Percentiles rank a stretch among this genome's conserved stretches.
phyloP scores from a whole-genome alignment of 257 asterid genomes.

The Solanum etuberosum region DNA sequence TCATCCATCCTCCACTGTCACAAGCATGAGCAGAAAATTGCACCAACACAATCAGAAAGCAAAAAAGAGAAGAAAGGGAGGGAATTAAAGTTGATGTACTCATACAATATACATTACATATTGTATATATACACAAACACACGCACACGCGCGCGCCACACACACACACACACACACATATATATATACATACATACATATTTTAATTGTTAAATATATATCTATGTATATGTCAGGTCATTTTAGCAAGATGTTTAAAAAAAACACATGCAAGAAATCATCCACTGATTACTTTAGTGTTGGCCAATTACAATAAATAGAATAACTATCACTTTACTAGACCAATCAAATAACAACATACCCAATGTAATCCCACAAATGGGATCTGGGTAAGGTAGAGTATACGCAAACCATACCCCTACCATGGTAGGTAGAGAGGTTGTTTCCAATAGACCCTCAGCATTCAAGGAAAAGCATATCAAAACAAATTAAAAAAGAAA shows the following conservation, averaged over 20 bases:
- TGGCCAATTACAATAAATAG: neutral
- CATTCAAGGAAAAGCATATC: neutral
- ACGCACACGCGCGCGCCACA: neutral
- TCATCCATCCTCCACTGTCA: constrained; percentile 81
- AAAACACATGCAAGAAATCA: neutral
- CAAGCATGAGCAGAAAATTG: constrained; percentile 7
- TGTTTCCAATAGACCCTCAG: neutral
- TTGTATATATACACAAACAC: neutral
- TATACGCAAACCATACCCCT: neutral
- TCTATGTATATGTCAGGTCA: neutral
- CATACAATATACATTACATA: neutral
- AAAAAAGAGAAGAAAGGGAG: neutral
- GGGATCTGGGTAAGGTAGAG: neutral
- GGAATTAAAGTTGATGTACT: neutral
- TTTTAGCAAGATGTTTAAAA: neutral
- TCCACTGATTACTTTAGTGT: neutral
- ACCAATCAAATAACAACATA: neutral
- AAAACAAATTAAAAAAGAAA: neutral
- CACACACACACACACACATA: no score
- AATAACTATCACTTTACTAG: neutral
- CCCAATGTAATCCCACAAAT: neutral
- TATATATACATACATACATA: neutral
- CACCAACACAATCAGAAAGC: constrained; percentile 7
- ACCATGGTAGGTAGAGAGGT: neutral
- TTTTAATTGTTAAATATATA: neutral